Conservation (phyloP, 2,329 filamentous ascomycete genomes). For the Fusarium liriodendri region DNA sequence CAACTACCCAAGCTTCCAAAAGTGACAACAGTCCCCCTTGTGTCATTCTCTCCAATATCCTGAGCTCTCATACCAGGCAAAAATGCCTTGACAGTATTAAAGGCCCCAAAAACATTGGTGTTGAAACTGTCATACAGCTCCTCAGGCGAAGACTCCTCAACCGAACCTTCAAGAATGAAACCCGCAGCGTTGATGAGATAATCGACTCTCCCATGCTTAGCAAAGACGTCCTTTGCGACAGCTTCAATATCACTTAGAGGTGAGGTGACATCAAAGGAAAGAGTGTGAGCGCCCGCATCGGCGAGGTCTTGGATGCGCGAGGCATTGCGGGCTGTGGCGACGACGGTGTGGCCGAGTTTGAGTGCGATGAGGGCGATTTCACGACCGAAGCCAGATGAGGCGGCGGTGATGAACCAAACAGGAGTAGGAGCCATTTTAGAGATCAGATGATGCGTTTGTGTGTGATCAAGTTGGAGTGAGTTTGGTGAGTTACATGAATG, state of each 20-base stretch:
- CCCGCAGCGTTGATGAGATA: conserved; percentile 62
- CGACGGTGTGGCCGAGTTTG: conserved; percentile 58
- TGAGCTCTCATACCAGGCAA: conserved; percentile 59
- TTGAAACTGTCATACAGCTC: conserved; percentile 56
- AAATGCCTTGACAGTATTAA: conserved; percentile 61
- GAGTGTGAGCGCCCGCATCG: conserved; percentile 54
- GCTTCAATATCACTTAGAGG: conserved; percentile 50
- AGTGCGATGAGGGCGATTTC: conserved; percentile 58
- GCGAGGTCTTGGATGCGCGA: conserved; percentile 55
- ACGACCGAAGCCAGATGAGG: conserved; percentile 63
- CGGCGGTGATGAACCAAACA: conserved; percentile 66
- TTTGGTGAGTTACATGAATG: not conserved
- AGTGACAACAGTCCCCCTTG: conserved; percentile 51
- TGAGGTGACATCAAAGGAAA: conserved; percentile 61
- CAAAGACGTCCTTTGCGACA: conserved; percentile 48
- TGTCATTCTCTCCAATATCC: conserved; percentile 36
- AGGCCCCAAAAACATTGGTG: conserved; percentile 65
- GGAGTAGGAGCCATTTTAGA: conserved; percentile 35
- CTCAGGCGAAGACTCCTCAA: conserved; percentile 53
- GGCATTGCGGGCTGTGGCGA: conserved; percentile 61
- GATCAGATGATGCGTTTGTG: not conserved
- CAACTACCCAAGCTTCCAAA: conserved; percentile 62
- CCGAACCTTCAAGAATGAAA: conserved; percentile 55
- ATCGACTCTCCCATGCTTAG: conserved; percentile 54
- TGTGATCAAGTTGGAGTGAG: not conserved